Base-by-base conservation (phyloP, 139 green algal genomes). In the Monoraphidium neglectum region DNA sequence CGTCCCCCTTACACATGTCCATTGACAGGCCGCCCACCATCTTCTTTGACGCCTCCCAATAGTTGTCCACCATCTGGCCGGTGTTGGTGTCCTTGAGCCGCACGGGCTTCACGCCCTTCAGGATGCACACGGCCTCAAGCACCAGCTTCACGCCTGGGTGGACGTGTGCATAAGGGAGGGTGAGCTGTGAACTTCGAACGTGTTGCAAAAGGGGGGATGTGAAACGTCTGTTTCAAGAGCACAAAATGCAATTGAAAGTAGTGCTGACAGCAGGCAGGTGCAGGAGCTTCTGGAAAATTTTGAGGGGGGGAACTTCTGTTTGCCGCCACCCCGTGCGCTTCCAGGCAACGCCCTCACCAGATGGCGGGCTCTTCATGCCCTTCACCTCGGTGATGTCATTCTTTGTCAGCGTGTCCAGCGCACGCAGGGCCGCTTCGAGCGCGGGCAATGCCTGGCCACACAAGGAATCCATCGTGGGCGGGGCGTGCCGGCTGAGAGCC, bases 351-450 rank as follows among this genome's bases (percentile, higher is more conserved):
- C 21, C 21, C 72, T 30, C 40, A 79, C 72, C 80, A 77, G 63
- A 38, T 0, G 90, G 90, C n/a, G 91, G 91, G 77, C 86, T 93
- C 81, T 95, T 95, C 90, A 95, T 93, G 70, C 84, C 87, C 87
- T 95, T 95, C 24, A 94, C 88, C 78, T 95, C 90, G 10, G 83
- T 90, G 77, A 96, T 93, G 84, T 96, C 91, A 16, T 78, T 81
- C 77, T 92, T 93, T 46, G 88, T 96, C 13, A 96, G 82, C 33
- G 90, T 96, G 77, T 95, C 79, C 3, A 96, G 84, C 36, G 88
- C 89, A 62, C 82, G 40, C 5, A 96, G 67, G 15, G 91, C 90
- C 6, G 68, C 77, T 61, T 96, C 77, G 28, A 96, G 85, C 65
- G 90, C 63, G 6, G 91, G 91, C n/a, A n/a, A n/a, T n/a, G n/a